phyloP scores from a whole-genome alignment of 2,329 filamentous ascomycete genomes.

The Xylariales sp. region DNA sequence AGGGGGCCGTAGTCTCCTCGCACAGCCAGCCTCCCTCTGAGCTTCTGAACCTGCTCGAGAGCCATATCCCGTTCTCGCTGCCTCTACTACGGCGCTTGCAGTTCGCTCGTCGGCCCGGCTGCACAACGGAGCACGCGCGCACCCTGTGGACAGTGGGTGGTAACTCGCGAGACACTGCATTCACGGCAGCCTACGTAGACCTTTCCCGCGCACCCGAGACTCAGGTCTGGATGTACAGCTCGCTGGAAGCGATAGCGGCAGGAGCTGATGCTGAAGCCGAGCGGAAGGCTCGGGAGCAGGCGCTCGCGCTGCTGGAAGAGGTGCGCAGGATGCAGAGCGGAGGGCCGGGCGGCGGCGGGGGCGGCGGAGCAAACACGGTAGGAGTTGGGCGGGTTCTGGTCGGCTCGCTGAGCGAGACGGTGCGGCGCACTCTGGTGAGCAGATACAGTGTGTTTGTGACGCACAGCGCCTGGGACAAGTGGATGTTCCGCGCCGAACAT shows the following conservation, averaged over 20 bases:
- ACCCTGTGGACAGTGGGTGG: slow-evolving; percentile 31
- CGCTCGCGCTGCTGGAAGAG: slow-evolving; percentile 12
- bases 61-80: slow-evolving; percentile 53
- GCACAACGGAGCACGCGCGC: slow-evolving; percentile 36
- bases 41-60: slow-evolving; percentile 43
- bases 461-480: slow-evolving; percentile 45
- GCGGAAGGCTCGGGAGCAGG: neutral
- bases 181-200: slow-evolving; percentile 59
- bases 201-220: slow-evolving; percentile 58
- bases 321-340: slow-evolving; percentile 16
- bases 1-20: slow-evolving; percentile 7
- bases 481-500: slow-evolving; percentile 46
- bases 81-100: slow-evolving; percentile 60
- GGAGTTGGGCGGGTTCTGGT: slow-evolving; percentile 25
- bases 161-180: slow-evolving; percentile 18
- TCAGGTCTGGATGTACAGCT: slow-evolving; percentile 59
- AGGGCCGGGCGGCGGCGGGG: slow-evolving; percentile 15
- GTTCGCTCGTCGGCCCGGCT: slow-evolving; percentile 40
- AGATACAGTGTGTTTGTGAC: slow-evolving; percentile 21
- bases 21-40: slow-evolving; percentile 23
- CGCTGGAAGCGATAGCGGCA: slow-evolving; percentile 30
- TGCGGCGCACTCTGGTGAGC: slow-evolving; percentile 25
- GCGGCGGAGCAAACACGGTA: slow-evolving; percentile 12
- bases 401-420: slow-evolving; percentile 35
- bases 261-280: neutral